Evolutionary conservation across 352 stramenopile genomes (phyloP), one percentile per base, ranked within the genome.

Genomic region (Pythium coloratum): DNA sequence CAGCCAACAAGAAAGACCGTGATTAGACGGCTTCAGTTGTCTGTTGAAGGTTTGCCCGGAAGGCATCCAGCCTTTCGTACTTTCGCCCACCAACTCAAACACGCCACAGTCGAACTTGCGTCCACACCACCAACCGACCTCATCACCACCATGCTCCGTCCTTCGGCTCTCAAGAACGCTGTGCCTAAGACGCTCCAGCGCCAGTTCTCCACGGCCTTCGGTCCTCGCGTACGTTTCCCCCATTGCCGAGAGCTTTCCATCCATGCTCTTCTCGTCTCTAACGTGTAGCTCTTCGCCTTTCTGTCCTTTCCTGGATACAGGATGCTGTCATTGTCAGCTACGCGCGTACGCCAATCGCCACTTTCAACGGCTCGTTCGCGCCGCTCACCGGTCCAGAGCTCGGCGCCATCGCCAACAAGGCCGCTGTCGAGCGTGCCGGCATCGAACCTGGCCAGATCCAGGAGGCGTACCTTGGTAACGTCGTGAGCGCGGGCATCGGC

Each of bases 381-480:
- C 70, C 81, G 51, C 70, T 99, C 2, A 88, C 80, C 4, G 97
- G 88, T 3, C 84, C 97, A 1, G 88, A 98, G 62, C 75, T 99
- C 1, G 97, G 95, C 38, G 82, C 95, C 9, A 85, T 96, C n/a
- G 96, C 95, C 16, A 98, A 99, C 69, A 73, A 80, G 46, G 88
- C 77, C 32, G 86, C 88, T 6, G 80, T 95, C 33, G 81, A 92
- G 76, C 85, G 88, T 54, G 86, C 85, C 2, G 85, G 82, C 0
- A 36, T 97, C 18, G 59, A 85, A 55, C 84, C 82, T 1, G 66
- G 67, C 33, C 80, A 92, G 53, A 97, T 99, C 67, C 89, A 97
- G 55, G 97, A 99, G 82, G 96, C 93, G 3, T 98, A 98, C 76
- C 78, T 99, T 34, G 98, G 98, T 24, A 99, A 99, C 76, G 98